phyloP scores from a whole-genome alignment of 2,329 filamentous ascomycete genomes.

The Penicillium palitans region DNA sequence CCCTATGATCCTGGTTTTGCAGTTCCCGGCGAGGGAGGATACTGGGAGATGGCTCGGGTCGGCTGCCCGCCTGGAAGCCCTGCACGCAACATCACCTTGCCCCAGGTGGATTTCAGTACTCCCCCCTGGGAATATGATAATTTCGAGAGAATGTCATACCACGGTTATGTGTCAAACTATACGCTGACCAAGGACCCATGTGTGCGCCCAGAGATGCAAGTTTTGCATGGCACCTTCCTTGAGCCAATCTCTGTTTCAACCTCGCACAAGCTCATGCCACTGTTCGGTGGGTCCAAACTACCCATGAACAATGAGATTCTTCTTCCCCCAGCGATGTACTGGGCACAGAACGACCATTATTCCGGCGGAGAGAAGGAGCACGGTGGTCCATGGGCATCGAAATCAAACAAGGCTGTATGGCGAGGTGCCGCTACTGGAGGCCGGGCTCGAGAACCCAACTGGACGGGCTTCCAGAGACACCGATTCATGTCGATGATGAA shows the following conservation, averaged over 20 bases:
- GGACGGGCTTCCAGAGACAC: constrained; percentile 72
- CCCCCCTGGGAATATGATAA: constrained; percentile 27
- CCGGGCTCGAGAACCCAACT: constrained; percentile 55
- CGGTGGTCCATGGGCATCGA: constrained; percentile 44
- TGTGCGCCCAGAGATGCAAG: constrained; percentile 47
- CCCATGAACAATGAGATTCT: constrained; percentile 55
- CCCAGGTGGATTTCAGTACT: constrained; percentile 39
- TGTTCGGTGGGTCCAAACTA: constrained; percentile 54
- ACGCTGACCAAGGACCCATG: constrained; percentile 49
- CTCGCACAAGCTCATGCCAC: constrained; percentile 48
- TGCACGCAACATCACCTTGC: constrained; percentile 22
- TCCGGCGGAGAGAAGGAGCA: constrained; percentile 40
- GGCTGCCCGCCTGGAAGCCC: constrained; percentile 37
- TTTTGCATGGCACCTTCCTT: constrained; percentile 51
- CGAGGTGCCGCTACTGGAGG: constrained; percentile 52
- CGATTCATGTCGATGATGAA: constrained; percentile 75
- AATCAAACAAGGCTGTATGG: constrained; percentile 48
- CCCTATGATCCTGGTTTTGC: constrained; percentile 14
- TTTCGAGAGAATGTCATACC: constrained; percentile 37
- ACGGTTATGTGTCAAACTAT: constrained; percentile 52
- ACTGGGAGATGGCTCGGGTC: constrained; percentile 46
- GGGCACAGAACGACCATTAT: constrained; percentile 47
- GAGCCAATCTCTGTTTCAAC: constrained; percentile 50
- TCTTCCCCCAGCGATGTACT: constrained; percentile 53
- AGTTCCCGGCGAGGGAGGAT: constrained; percentile 26